A percentile compares a stretch with the other conserved stretches of the same genome.
These are phyloP conservation scores for Kwoniella sp. DNA, from an alignment of 768 basidiomycete species.

Conservation along the genomic window DNA sequence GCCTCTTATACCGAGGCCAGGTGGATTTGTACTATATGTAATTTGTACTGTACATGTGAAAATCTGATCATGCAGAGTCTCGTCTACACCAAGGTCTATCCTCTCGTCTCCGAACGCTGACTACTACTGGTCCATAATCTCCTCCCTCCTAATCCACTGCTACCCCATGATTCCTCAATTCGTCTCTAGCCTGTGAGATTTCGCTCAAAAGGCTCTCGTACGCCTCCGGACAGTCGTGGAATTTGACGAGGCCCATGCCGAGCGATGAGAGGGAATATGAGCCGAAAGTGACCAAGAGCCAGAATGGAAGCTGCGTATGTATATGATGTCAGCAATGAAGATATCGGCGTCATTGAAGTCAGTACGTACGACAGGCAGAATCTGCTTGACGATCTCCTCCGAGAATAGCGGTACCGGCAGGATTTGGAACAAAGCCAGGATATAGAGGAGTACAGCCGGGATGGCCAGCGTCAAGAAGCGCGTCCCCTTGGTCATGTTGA, in stretches of 20 bases:
- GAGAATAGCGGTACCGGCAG: conserved; percentile 61
- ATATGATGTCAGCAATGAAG: background rate
- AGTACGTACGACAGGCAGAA: conserved; percentile 67
- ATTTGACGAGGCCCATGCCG: conserved; percentile 72
- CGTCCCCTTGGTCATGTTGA: conserved; percentile 66
- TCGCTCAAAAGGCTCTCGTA: conserved; percentile 70
- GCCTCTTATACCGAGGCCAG: too few species aligned
- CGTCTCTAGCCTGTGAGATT: conserved; percentile 64
- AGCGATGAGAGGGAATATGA: conserved; percentile 76
- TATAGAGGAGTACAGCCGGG: conserved; percentile 61
- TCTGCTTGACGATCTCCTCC: conserved; percentile 58
- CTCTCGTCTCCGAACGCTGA: too few species aligned
- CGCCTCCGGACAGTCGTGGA: conserved; percentile 77
- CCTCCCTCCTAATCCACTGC: conserved; percentile 61
- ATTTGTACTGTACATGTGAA: conserved; percentile 1
- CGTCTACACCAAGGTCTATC: too few species aligned
- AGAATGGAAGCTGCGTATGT: conserved; percentile 70
- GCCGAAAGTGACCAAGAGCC: conserved; percentile 76
- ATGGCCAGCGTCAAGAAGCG: conserved; percentile 61
- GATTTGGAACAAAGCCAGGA: conserved; percentile 64
- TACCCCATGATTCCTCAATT: conserved; percentile 65
- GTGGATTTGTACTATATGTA: conserved; percentile 2
- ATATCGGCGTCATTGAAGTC: too few species aligned
- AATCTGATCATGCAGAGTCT: too few species aligned
- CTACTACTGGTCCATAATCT: too few species aligned